A percentile compares a stretch with the other conserved stretches of the same genome.
Evolutionary conservation across 2,329 filamentous ascomycete genomes (phyloP).

Genomic region (Fusarium agapanthi): DNA sequence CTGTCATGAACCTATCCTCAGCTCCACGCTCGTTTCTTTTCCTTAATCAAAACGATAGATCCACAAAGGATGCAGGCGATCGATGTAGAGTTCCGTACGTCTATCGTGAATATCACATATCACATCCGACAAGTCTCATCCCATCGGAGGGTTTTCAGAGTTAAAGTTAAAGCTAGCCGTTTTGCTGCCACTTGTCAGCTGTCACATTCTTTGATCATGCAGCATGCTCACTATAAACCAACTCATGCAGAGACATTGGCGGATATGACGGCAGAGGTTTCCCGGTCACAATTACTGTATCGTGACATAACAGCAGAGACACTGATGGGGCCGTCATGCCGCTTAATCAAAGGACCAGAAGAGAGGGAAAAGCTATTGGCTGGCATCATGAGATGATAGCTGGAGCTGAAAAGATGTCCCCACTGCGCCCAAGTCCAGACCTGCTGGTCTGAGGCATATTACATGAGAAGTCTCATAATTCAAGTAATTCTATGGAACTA

Average conservation of each 20-base stretch:
- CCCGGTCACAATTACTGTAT: rapidly evolving
- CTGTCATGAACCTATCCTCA: background rate
- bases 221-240: background rate
- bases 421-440: background rate
- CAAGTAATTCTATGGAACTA: background rate
- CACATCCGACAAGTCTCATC: background rate
- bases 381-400: too few species aligned
- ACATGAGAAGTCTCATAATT: too few species aligned
- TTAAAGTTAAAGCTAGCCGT: background rate
- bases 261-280: background rate
- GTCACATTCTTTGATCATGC: background rate
- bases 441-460: background rate
- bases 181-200: background rate
- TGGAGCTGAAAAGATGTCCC: background rate
- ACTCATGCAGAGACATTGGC: background rate
- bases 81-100: background rate
- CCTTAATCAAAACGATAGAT: background rate
- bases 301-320: too few species aligned
- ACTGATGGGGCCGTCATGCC: rapidly evolving
- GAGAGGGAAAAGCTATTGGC: too few species aligned
- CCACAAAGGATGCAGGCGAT: background rate
- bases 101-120: background rate
- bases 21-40: background rate
- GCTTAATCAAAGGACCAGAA: background rate
- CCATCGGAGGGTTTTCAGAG: background rate